These are phyloP conservation scores for Sordariomycetes sp. DNA, from an alignment of 2,329 filamentous ascomycete genomes.

Conservation along the genomic window DNA sequence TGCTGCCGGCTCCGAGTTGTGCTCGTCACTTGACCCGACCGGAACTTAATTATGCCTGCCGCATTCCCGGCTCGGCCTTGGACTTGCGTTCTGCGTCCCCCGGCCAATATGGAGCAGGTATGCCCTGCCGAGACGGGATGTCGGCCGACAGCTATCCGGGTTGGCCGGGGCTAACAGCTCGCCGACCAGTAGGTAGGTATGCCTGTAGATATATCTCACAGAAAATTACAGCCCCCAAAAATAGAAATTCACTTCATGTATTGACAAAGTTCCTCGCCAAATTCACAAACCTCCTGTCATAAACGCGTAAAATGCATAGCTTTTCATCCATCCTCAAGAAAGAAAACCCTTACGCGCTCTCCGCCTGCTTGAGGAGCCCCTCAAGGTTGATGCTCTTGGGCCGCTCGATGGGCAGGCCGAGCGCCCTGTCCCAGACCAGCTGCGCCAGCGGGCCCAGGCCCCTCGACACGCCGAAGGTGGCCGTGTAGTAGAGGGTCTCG, in stretches of 20 bases:
- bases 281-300: not conserved
- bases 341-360: constrained; percentile 23
- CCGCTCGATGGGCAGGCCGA: constrained; percentile 91
- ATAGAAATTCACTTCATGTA: not conserved
- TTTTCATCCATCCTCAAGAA: not conserved
- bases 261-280: not conserved
- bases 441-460: constrained; percentile 84
- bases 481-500: constrained; percentile 90
- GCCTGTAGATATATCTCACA: too few relatives aligned
- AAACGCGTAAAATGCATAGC: not conserved
- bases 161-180: too few relatives aligned
- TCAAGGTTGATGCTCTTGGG: constrained; percentile 95
- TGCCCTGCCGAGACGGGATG: too few relatives aligned
- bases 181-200: too few relatives aligned
- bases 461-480: constrained; percentile 58
- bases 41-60: too few relatives aligned
- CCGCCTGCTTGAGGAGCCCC: constrained; percentile 64
- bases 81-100: too few relatives aligned
- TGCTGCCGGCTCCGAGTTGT: too few relatives aligned
- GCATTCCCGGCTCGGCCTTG: too few relatives aligned
- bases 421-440: constrained; percentile 88
- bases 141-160: too few relatives aligned
- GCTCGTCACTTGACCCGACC: too few relatives aligned
- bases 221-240: not conserved
- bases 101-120: too few relatives aligned